Evolutionary conservation across 2,329 filamentous ascomycete species (phyloP), one percentile per base, ranked within the genome.

Genomic region (Hypoxylon sp.): DNA sequence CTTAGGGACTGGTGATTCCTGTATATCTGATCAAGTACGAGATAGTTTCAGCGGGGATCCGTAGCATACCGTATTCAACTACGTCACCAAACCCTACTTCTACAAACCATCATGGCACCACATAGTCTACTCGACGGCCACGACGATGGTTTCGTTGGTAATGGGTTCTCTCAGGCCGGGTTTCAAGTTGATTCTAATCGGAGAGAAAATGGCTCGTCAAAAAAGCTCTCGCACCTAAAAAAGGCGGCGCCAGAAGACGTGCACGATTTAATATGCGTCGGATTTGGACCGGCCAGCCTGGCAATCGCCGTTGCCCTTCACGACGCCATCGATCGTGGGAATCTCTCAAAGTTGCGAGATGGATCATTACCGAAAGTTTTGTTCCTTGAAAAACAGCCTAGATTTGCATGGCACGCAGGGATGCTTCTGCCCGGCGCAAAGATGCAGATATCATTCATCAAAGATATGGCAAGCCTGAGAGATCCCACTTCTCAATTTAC

Each of bases 381-480:
- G 48, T 98, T 98, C 81, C 82, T 98, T 24, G 95, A 98, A 84
- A 92, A 92, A 80, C 95, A 98, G 81, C 77, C 84, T 33, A 83
- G 86, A 52, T 98, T 98, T 77, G 89, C 92, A 65, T 98, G 95
- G 95, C 95, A 98, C 80, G 90, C 94, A 0, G 95, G 95, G 66
- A 98, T 98, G 95, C 89, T 98, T 66, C 87, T 98, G 2, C 93
- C 94, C 0, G 94, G 94, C 4, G 93, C 94, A 58, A 94, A 92
- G 82, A 98, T 98, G 95, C 95, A 98, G 79, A 98, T 98, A 74
- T 97, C 93, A 9, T 98, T 97, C 83, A 87, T 98, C 83, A 98
- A 98, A 83, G 95, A 98, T 78, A 88, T 98, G 80, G 95, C 95
- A 3, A 96, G 93, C 3, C 85, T 97, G 73, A 88, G 95, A 64